These are phyloP conservation scores for Lactarius deliciosus DNA, from an alignment of 768 basidiomycete genomes.

Conservation along the genomic window DNA sequence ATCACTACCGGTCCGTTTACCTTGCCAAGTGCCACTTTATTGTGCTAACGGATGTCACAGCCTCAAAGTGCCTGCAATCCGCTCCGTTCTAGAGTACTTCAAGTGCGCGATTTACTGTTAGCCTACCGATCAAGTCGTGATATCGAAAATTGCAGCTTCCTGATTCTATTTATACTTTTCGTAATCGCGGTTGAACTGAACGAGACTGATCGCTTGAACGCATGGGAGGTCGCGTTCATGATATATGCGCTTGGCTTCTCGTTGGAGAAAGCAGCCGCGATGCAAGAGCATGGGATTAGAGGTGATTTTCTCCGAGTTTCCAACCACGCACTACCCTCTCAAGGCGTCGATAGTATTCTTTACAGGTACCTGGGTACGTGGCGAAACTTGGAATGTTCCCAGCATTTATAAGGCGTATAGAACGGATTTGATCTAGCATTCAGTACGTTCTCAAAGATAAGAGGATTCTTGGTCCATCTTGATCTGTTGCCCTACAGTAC, in stretches of 20 bases:
- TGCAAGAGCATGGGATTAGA: conserved; percentile 93
- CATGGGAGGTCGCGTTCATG: conserved; percentile 74
- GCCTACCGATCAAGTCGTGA: conserved; percentile 13
- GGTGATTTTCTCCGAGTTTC: conserved; percentile 44
- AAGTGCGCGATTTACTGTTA: conserved; percentile 52
- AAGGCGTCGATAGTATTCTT: conserved; percentile 57
- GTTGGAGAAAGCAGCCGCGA: conserved; percentile 88
- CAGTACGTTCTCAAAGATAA: conserved; percentile 44
- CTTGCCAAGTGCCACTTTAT: not conserved
- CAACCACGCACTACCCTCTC: not conserved
- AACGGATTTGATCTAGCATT: conserved; percentile 95
- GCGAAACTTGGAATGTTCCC: not conserved
- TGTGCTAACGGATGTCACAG: conserved; percentile 39
- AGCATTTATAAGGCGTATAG: conserved; percentile 38
- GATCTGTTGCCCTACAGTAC: conserved; percentile 47
- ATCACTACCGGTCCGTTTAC: conserved; percentile 77
- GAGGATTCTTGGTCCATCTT: conserved; percentile 7
- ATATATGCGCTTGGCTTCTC: conserved; percentile 78
- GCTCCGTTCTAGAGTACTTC: conserved; percentile 83
- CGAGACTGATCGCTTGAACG: conserved; percentile 59
- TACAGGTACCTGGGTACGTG: conserved; percentile 77
- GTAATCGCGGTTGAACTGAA: conserved; percentile 77
- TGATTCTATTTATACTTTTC: conserved; percentile 77
- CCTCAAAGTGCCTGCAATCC: conserved; percentile 90
- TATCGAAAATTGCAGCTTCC: conserved; percentile 51